Evolutionary conservation across 495 filamentous ascomycete genomes (phyloP), one percentile per base, ranked within the genome.

Genomic region (Lepraria neglecta): DNA sequence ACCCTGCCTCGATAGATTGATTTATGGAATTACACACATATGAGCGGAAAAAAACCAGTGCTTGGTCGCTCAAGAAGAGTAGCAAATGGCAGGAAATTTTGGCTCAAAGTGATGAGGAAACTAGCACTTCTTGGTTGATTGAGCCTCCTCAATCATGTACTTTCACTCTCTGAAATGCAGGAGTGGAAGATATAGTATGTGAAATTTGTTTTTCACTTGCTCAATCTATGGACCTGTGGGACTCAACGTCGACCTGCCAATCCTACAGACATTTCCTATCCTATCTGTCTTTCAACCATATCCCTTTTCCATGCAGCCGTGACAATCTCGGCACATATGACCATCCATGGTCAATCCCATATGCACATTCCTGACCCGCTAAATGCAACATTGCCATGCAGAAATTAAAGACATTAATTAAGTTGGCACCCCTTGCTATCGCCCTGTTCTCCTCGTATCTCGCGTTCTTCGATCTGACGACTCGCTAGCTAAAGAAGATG

Each of bases 391-490:
- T 48, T 15, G 24, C 33, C 56, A 43, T 54, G 51, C 15, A n/a
- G 14, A 19, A 44, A 62, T 45, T 40, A 10, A 19, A 5, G 48
- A 31, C 12, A 28, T 19, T 30, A 47, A 55, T 62, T 21, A 24
- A 15, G 28, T 6, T 40, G 38, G 17, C 31, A 27, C 48, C 14
- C 15, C 33, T 51, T 59, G 42, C 46, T 59, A 76, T 70, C 70
- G 63, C 66, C 76, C 66, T 57, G 61, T 75, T 61, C 76, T 73
- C 63, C 78, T 72, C 31, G 75, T 76, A 35, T 76, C 71, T 66
- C 76, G 67, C 42, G 76, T 81, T 60, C 76, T 75, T 70, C 76
- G 65, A 67, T 78, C 79, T 60, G 78, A 79, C 52, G 78, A 80
- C 67, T 71, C 71, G 71, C 72, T 78, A 60, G 77, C 79, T 82